phyloP scores from a whole-genome alignment of 352 stramenopile species.

The Phytophthora pisi region DNA sequence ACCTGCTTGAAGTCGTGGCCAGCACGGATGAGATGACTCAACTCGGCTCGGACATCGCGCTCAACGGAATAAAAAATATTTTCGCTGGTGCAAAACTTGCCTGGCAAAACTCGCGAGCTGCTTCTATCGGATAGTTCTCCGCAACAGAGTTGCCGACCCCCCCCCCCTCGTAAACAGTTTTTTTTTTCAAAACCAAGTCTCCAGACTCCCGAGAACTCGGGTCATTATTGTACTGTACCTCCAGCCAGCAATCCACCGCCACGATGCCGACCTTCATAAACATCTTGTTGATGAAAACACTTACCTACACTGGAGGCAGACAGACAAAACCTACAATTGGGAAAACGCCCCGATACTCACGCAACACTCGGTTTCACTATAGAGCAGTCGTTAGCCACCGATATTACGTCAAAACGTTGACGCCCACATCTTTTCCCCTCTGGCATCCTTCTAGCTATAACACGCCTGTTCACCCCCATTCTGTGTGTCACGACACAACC shows the following conservation, averaged over 20 bases:
- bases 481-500: not conserved
- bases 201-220: not conserved
- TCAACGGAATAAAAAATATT: not conserved
- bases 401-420: not conserved
- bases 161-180: not conserved
- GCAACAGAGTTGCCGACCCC: not conserved
- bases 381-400: too few relatives aligned
- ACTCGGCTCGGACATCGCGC: too few relatives aligned
- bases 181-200: not conserved
- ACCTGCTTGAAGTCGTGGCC: constrained; percentile 15
- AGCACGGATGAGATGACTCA: not conserved
- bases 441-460: not conserved
- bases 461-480: not conserved
- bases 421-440: not conserved
- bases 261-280: not conserved
- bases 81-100: too few relatives aligned
- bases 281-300: not conserved
- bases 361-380: too few relatives aligned
- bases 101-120: not conserved
- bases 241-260: not conserved
- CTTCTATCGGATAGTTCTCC: not conserved
- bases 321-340: too few relatives aligned
- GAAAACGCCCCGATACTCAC: too few relatives aligned
- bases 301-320: too few relatives aligned
- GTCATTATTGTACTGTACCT: not conserved